Evolutionary conservation across 2,329 filamentous ascomycete genomes (phyloP).

Genomic region (Fusarium setosum): DNA sequence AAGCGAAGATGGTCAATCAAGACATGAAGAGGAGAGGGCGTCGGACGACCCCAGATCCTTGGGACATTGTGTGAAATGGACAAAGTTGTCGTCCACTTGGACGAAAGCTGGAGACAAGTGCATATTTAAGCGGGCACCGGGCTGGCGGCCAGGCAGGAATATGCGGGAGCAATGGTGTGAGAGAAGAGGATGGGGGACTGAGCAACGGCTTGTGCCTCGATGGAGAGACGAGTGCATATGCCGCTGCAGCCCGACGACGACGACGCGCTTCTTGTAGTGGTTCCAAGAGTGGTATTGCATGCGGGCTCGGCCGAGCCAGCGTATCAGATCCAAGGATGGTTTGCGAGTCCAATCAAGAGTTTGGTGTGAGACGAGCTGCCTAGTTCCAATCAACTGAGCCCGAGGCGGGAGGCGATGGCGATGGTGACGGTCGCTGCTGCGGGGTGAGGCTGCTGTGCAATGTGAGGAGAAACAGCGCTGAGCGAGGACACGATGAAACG

Average conservation of each 20-base stretch:
- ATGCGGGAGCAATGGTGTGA: slow-evolving; percentile 27
- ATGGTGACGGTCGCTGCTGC: slow-evolving; percentile 18
- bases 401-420: slow-evolving; percentile 31
- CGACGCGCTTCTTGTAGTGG: slow-evolving; percentile 14
- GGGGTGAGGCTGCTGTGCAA: slow-evolving; percentile 34
- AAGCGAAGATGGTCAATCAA: slow-evolving; percentile 5
- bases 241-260: slow-evolving; percentile 34
- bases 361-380: slow-evolving; percentile 18
- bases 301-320: slow-evolving; percentile 3
- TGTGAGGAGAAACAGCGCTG: slow-evolving; percentile 15
- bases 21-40: slow-evolving; percentile 30
- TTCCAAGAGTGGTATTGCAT: slow-evolving; percentile 14
- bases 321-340: slow-evolving; percentile 8
- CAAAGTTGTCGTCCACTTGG: slow-evolving; percentile 16
- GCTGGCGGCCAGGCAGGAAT: slow-evolving; percentile 14
- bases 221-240: slow-evolving; percentile 39
- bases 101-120: slow-evolving; percentile 19
- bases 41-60: slow-evolving; percentile 18
- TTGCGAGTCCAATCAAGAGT: slow-evolving; percentile 5
- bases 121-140: slow-evolving; percentile 35
- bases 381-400: slow-evolving; percentile 36
- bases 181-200: slow-evolving; percentile 13
- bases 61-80: slow-evolving; percentile 17
- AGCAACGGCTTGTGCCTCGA: slow-evolving; percentile 25
- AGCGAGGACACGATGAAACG: neutral